Evolutionary conservation across 2,329 filamentous ascomycete species (phyloP).

Genomic region (Apiospora kogelbergensis): DNA sequence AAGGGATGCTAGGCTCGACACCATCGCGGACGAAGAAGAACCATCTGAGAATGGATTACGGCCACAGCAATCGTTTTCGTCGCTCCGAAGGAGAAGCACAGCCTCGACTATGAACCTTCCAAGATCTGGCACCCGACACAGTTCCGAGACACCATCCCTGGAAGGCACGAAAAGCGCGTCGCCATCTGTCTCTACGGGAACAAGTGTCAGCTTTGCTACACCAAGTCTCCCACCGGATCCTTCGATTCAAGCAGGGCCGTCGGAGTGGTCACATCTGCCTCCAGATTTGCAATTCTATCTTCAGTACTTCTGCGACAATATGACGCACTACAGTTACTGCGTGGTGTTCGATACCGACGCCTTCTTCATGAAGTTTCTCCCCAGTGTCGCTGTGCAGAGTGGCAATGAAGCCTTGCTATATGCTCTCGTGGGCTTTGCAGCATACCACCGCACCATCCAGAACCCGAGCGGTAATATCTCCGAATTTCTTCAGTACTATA

Average conservation of each 20-base stretch:
- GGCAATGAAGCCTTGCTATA: conserved; percentile 78
- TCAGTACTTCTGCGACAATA: conserved; percentile 72
- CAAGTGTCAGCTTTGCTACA: conserved; percentile 36
- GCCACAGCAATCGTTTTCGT: conserved; percentile 21
- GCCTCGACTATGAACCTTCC: conserved; percentile 37
- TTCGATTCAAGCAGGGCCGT: conserved; percentile 24
- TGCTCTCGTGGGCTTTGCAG: conserved; percentile 82
- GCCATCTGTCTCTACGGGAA: conserved; percentile 50
- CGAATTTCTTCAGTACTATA: conserved; percentile 86
- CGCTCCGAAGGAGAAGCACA: conserved; percentile 37
- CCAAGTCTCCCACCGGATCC: conserved; percentile 32
- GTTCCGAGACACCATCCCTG: conserved; percentile 54
- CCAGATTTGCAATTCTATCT: conserved; percentile 77
- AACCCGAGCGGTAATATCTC: conserved; percentile 72
- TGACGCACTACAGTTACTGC: conserved; percentile 82
- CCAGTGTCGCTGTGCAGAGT: conserved; percentile 66
- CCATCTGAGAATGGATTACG: conserved; percentile 25
- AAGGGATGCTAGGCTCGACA: conserved; percentile 44
- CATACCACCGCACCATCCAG: conserved; percentile 78
- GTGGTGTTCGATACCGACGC: conserved; percentile 68
- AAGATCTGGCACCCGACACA: conserved; percentile 39
- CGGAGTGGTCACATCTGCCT: conserved; percentile 59
- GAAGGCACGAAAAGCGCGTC: conserved; percentile 53
- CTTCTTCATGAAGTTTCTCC: conserved; percentile 72
- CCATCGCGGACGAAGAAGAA: conserved; percentile 58